These are phyloP conservation scores for Saksenaea oblongispora DNA, from an alignment of 371 early-diverging fungal species.

Conservation along the genomic window DNA sequence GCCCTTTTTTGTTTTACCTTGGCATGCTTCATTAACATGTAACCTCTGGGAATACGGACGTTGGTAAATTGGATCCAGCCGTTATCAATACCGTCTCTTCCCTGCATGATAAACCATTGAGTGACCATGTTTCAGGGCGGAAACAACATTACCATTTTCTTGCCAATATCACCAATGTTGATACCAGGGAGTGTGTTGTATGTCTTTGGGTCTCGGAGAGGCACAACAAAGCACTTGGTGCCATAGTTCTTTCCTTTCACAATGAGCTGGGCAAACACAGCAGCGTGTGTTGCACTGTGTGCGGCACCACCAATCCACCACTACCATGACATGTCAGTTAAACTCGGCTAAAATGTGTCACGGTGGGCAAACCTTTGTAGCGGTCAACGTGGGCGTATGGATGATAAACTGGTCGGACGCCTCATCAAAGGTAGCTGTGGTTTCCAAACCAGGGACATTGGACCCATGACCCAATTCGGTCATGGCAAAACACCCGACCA, in stretches of 20 bases:
- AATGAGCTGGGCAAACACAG: constrained; percentile 81
- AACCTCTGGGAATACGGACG: constrained; percentile 76
- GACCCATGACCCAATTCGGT: constrained; percentile 90
- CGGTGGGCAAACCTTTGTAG: constrained; percentile 65
- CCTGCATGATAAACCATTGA: constrained; percentile 17
- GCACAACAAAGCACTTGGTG: constrained; percentile 78
- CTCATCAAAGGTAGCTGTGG: constrained; percentile 89
- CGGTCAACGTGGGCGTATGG: constrained; percentile 88
- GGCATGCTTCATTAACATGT: constrained; percentile 92
- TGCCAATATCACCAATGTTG: constrained; percentile 73
- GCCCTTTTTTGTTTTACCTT: constrained; percentile 37
- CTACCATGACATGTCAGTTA: constrained; percentile 11
- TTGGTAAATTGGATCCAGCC: constrained; percentile 87
- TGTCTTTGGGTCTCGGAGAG: constrained; percentile 64
- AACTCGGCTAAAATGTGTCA: background rate
- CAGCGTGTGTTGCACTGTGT: constrained; percentile 83
- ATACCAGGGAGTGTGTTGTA: constrained; percentile 61
- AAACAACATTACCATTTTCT: constrained; percentile 57
- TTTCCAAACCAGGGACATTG: constrained; percentile 91
- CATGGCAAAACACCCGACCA: constrained; percentile 92
- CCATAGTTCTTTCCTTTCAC: constrained; percentile 80
- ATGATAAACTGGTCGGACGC: constrained; percentile 84
- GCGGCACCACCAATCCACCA: constrained; percentile 98
- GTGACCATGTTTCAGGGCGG: background rate
- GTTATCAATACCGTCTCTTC: constrained; percentile 82